phyloP scores from a whole-genome alignment of 2,329 filamentous ascomycete genomes.

The Biscogniauxia marginata region DNA sequence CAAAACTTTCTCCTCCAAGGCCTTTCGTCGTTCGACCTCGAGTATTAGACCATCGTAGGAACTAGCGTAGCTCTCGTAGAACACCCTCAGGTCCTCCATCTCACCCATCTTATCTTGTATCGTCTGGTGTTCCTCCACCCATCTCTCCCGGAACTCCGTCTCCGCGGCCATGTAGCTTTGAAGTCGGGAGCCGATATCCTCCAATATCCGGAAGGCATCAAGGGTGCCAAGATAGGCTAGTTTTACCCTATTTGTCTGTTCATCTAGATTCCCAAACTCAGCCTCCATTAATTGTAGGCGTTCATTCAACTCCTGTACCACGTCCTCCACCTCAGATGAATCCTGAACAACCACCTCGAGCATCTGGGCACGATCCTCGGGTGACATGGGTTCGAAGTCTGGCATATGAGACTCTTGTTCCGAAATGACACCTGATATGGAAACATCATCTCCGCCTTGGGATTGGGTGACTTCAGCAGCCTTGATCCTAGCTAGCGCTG shows the following conservation, averaged over 20 bases:
- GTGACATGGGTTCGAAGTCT: constrained; percentile 66
- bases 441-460: constrained; percentile 49
- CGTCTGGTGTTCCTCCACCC: constrained; percentile 71
- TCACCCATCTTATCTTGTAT: constrained; percentile 71
- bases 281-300: constrained; percentile 75
- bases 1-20: constrained; percentile 71
- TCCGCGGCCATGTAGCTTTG: constrained; percentile 64
- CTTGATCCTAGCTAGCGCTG: constrained; percentile 65
- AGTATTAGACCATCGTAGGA: constrained; percentile 84
- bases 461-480: constrained; percentile 62
- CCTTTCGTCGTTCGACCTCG: constrained; percentile 74
- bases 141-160: constrained; percentile 62
- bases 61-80: constrained; percentile 83
- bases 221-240: constrained; percentile 57
- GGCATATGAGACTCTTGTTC: constrained; percentile 51
- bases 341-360: constrained; percentile 75
- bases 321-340: constrained; percentile 63
- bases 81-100: constrained; percentile 72
- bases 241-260: constrained; percentile 59
- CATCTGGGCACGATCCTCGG: constrained; percentile 79
- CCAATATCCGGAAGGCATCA: constrained; percentile 64
- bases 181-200: constrained; percentile 65
- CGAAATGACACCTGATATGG: constrained; percentile 66
- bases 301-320: constrained; percentile 70
- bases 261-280: constrained; percentile 61